These are phyloP conservation scores for Phalaenopsis equestris DNA, from an alignment of 106 monocot genomes.

Conservation along the genomic window DNA sequence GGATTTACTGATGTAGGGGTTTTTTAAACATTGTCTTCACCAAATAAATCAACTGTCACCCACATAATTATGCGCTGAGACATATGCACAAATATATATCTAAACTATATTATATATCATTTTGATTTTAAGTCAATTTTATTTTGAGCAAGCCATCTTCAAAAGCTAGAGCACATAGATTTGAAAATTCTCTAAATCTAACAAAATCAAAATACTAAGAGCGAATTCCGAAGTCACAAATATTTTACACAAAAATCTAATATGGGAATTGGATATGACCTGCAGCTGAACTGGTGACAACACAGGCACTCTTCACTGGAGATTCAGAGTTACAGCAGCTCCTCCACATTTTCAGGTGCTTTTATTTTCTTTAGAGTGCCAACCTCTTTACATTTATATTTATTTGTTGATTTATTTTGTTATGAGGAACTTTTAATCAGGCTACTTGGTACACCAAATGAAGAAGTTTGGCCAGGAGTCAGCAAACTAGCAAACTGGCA, in stretches of 20 bases:
- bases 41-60: no score
- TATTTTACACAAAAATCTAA: not conserved
- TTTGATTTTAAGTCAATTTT: no score
- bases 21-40: no score
- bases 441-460: slow-evolving; percentile 85
- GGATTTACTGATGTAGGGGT: no score
- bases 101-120: no score
- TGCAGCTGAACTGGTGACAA: slow-evolving; percentile 79
- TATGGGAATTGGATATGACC: no score
- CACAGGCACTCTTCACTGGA: slow-evolving; percentile 75
- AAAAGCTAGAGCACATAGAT: not conserved
- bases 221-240: no score
- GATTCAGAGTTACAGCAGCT: slow-evolving; percentile 98
- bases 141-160: no score
- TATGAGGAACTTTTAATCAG: slow-evolving; percentile 19
- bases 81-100: no score
- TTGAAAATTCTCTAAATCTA: no score
- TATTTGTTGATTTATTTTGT: not conserved
- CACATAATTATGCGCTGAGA: no score
- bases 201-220: no score
- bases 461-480: slow-evolving; percentile 81
- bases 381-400: not conserved
- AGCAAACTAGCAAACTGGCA: slow-evolving; percentile 88
- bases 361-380: not conserved
- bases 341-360: slow-evolving; percentile 76